Percentiles rank a stretch among this genome's conserved stretches.
Evolutionary conservation across 2,329 filamentous ascomycete genomes (phyloP).

Genomic region (Colletotrichum simmondsii): DNA sequence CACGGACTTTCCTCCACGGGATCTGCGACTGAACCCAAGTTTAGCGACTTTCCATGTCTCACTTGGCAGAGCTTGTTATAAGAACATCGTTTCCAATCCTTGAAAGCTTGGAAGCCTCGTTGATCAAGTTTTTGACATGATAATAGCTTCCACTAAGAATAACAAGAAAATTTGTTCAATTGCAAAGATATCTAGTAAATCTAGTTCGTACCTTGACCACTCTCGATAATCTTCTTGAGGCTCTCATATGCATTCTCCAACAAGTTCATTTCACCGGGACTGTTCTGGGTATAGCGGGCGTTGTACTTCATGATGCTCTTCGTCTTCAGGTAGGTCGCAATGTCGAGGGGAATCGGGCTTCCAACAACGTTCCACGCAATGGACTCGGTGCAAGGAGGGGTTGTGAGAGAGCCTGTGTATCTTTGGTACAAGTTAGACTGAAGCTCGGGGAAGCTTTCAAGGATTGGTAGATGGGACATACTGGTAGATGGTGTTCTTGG

Average conservation of each 20-base stretch:
- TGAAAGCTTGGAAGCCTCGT: neutral
- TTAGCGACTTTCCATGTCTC: conserved; percentile 18
- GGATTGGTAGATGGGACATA: conserved; percentile 33
- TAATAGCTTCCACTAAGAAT: neutral
- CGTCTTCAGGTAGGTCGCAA: conserved; percentile 61
- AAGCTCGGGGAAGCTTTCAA: neutral
- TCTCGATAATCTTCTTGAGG: conserved; percentile 12
- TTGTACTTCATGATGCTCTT: conserved; percentile 68
- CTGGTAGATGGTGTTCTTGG: conserved; percentile 52
- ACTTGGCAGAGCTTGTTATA: conserved; percentile 3
- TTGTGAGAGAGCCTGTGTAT: conserved; percentile 72
- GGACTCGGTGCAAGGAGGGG: conserved; percentile 70
- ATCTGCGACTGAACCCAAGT: conserved; percentile 6
- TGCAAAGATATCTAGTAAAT: conserved; percentile 4
- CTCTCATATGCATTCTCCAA: conserved; percentile 39
- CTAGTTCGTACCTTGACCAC: conserved; percentile 21
- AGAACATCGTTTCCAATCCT: neutral
- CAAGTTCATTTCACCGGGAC: conserved; percentile 56
- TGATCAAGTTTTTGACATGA: too few relatives aligned
- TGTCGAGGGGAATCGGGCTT: conserved; percentile 57
- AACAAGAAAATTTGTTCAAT: neutral
- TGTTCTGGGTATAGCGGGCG: conserved; percentile 63
- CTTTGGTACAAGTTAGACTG: conserved; percentile 34
- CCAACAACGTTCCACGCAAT: conserved; percentile 64
- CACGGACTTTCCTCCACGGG: neutral